phyloP scores from a whole-genome alignment of 2,329 filamentous ascomycete genomes.

The Fusarium torreyae region DNA sequence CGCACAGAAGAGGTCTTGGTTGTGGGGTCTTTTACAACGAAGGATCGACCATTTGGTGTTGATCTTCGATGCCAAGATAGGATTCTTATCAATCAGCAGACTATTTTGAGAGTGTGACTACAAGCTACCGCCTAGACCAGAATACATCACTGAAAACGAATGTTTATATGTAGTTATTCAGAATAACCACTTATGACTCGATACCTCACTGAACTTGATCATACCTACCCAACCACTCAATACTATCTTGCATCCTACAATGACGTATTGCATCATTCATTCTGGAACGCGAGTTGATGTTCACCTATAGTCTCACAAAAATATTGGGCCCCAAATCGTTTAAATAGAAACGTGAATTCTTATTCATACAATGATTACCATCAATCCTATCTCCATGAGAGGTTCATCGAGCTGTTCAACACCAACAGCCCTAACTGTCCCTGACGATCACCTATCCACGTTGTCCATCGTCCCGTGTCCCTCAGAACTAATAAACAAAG shows the following conservation, averaged over 20 bases:
- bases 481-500: conserved; percentile 33
- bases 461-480: conserved; percentile 3
- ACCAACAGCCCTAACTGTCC: conserved; percentile 17
- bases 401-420: conserved; percentile 21
- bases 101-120: background rate
- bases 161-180: too few relatives aligned
- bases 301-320: background rate
- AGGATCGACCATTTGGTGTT: conserved; percentile 15
- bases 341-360: conserved; percentile 42
- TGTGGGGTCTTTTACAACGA: conserved; percentile 14
- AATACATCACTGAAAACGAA: background rate
- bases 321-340: background rate
- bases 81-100: conserved; percentile 28
- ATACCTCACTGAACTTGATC: too few relatives aligned
- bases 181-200: too few relatives aligned
- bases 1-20: conserved; percentile 8
- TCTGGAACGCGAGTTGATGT: background rate
- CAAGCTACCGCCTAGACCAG: too few relatives aligned
- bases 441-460: conserved; percentile 21
- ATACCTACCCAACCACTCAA: too few relatives aligned
- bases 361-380: conserved; percentile 51
- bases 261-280: background rate
- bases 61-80: conserved; percentile 18
- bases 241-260: too few relatives aligned
- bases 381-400: conserved; percentile 41